A percentile compares a stretch with the other conserved stretches of the same genome.
Evolutionary conservation across 768 basidiomycete genomes (phyloP).

Genomic region (Kwoniella sp.): DNA sequence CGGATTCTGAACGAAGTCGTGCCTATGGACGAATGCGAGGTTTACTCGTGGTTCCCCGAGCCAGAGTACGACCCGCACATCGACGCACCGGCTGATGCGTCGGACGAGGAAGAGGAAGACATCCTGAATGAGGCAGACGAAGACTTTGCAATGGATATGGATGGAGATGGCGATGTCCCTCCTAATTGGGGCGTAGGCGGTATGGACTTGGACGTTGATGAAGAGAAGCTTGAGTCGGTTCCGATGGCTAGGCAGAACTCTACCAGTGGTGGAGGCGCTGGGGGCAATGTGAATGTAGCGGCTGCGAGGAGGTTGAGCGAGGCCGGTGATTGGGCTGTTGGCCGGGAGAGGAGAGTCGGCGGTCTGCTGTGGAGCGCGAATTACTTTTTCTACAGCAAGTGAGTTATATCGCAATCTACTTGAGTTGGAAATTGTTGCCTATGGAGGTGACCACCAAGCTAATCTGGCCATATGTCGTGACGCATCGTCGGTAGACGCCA

Average conservation of each 20-base stretch:
- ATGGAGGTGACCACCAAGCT: no score
- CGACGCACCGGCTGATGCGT: conserved; percentile 54
- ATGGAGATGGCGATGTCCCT: conserved; percentile 35
- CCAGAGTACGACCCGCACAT: conserved; percentile 88
- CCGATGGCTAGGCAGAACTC: conserved; percentile 19
- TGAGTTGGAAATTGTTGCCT: not conserved
- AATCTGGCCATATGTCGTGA: conserved; percentile 1
- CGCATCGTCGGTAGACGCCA: conserved; percentile 54
- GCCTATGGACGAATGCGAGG: conserved; percentile 86
- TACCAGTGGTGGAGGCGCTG: conserved; percentile 9
- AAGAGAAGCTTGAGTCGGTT: conserved; percentile 7
- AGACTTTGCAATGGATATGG: conserved; percentile 26
- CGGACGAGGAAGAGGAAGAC: conserved; percentile 66
- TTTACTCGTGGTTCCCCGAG: conserved; percentile 91
- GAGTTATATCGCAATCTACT: conserved; percentile 57
- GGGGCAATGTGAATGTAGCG: not conserved
- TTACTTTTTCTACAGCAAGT: conserved; percentile 95
- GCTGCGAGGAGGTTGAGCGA: conserved; percentile 12
- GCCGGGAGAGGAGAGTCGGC: conserved; percentile 57
- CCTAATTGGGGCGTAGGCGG: conserved; percentile 42
- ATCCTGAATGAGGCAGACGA: conserved; percentile 33
- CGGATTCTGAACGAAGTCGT: conserved; percentile 87
- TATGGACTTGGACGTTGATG: conserved; percentile 47
- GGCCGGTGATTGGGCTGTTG: conserved; percentile 17
- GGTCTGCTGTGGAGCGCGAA: conserved; percentile 93